phyloP scores from a whole-genome alignment of 1,284 basidiomycete species.

The Cystobasidium slooffiae region DNA sequence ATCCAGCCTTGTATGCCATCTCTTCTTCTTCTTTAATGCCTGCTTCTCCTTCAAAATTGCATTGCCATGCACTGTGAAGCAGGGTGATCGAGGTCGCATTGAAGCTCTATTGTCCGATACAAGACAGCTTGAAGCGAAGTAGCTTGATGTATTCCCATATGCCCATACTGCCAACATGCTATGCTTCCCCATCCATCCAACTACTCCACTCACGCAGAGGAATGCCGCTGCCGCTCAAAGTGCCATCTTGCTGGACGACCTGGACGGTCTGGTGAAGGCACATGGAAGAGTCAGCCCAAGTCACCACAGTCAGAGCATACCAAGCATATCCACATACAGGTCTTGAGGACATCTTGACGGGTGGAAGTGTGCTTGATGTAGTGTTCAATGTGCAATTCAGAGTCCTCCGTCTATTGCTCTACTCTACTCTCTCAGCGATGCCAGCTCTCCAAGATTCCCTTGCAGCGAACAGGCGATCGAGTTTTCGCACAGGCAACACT shows the following conservation, averaged over 20 bases:
- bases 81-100: not conserved
- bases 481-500: no score
- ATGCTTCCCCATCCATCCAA: not conserved
- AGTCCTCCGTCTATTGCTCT: no score
- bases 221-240: slow-evolving; percentile 19
- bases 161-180: slow-evolving; percentile 6
- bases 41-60: no score
- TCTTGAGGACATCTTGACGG: slow-evolving; percentile 35
- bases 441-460: no score
- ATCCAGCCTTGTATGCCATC: no score
- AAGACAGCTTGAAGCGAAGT: not conserved
- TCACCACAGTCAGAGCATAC: not conserved
- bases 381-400: no score
- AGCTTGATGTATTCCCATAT: slow-evolving; percentile 2
- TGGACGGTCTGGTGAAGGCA: slow-evolving; percentile 22
- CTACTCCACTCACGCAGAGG: slow-evolving; percentile 21
- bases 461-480: no score
- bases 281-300: slow-evolving; percentile 5
- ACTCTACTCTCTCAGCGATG: no score
- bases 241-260: slow-evolving; percentile 27
- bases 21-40: no score
- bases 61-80: no score
- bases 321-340: slow-evolving; percentile 30
- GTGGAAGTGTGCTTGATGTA: not conserved
- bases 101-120: not conserved